These are phyloP conservation scores for Suillus tomentosus DNA, from an alignment of 768 basidiomycete species.

Conservation along the genomic window DNA sequence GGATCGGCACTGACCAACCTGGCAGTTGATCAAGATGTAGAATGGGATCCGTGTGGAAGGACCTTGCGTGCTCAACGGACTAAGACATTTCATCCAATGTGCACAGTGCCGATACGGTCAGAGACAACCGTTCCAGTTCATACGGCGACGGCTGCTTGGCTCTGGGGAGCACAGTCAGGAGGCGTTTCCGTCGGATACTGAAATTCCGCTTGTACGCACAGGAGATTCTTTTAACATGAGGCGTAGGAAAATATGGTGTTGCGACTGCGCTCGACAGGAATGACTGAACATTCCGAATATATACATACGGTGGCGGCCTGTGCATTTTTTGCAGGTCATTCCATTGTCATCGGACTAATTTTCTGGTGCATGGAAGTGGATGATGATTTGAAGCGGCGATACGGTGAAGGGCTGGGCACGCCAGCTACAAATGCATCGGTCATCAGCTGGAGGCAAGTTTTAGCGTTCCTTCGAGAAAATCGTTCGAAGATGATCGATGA, in stretches of 20 bases:
- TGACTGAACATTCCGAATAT: background rate
- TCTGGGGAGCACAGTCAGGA: background rate
- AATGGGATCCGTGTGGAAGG: background rate
- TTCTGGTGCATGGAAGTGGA: background rate
- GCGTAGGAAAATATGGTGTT: background rate
- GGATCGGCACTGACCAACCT: background rate
- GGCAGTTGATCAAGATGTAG: background rate
- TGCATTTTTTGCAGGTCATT: background rate
- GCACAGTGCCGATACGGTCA: background rate
- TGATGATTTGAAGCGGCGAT: conserved; percentile 2
- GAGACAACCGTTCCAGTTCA: background rate
- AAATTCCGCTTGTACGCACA: background rate
- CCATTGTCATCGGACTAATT: background rate
- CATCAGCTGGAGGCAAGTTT: conserved; percentile 4
- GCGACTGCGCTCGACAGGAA: background rate
- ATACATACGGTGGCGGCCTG: background rate
- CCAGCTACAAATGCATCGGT: background rate
- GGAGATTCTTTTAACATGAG: background rate
- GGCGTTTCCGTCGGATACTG: background rate
- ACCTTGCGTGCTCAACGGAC: background rate
- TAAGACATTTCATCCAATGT: background rate
- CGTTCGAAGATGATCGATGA: background rate
- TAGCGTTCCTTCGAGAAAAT: background rate
- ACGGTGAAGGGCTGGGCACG: background rate
- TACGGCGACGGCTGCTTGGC: background rate